Evolutionary conservation across 2,329 filamentous ascomycete genomes (phyloP), one percentile per base, ranked within the genome.

Genomic region (Exophiala alcalophila): DNA sequence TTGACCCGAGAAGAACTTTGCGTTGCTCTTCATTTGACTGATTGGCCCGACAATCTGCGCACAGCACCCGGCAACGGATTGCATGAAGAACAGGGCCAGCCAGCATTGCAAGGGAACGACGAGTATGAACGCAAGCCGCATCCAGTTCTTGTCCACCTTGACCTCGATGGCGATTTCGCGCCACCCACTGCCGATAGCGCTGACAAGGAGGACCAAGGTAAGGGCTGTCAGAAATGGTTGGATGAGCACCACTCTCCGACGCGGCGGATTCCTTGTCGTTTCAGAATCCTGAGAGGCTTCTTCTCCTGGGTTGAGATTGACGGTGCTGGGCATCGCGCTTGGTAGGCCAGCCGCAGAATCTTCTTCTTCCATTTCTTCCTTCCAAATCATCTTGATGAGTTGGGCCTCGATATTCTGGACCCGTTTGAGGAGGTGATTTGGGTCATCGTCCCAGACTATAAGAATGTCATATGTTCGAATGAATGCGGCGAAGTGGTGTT

Each of bases 401-500:
- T 62, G 68, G 37, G 64, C 58, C 57, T 81, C 75, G 23, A 82
- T 67, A 29, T 65, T 65, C 39, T 70, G 65, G 0, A 71, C 75
- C 27, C 79, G 69, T 10, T 67, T 61, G 8, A 81, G 61, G 11
- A 81, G 61, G 43, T 74, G 70, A 50, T 73, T 70, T 10, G 78
- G 74, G 27, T 80, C 72, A 51, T 83, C 79, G 29, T 80, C 79
- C 79, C 79, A 83, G 16, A 81, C 76, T 4, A 81, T 66, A n/a
- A 82, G 61, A 26, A 80, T 67, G 29, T 67, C n/a, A 69, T 65
- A 50, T 11, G 80, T 76, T 46, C 73, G 68, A 37, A 82, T 74
- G 58, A 82, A 82, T 6, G 79, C 78, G n/a, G 76, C 78, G 55
- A 80, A 81, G 48, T 82, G 78, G 61, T 81, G 77, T 58, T 81